A percentile compares a stretch with the other conserved stretches of the same genome.
These are phyloP conservation scores for Talaromyces liani DNA, from an alignment of 495 filamentous ascomycete species.

Conservation along the genomic window DNA sequence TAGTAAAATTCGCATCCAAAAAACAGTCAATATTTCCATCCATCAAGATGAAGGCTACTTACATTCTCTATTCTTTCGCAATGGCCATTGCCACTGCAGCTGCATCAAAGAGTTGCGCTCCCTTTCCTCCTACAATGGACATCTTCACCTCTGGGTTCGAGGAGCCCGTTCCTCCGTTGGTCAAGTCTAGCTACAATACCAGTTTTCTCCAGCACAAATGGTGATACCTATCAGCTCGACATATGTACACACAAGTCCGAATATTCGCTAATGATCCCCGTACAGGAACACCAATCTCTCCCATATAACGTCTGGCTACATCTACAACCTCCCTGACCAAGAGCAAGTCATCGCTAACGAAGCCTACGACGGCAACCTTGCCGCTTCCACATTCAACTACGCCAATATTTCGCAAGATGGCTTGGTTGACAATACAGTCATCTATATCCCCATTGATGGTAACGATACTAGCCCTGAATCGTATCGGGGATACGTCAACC, in stretches of 20 bases:
- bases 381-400: slow-evolving; percentile 23
- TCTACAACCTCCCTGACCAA: slow-evolving; percentile 22
- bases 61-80: background rate
- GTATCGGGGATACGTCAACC: slow-evolving; percentile 16
- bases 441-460: slow-evolving; percentile 10
- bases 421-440: slow-evolving; percentile 20
- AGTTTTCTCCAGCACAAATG: slow-evolving; percentile 26
- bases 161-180: slow-evolving; percentile 20
- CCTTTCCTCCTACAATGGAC: slow-evolving; percentile 14
- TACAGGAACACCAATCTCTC: slow-evolving; percentile 23
- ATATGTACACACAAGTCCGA: background rate
- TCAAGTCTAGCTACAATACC: slow-evolving; percentile 18
- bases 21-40: background rate
- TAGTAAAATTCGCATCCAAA: too few relatives aligned
- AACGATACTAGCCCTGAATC: slow-evolving; percentile 4
- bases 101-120: background rate
- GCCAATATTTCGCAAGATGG: slow-evolving; percentile 20
- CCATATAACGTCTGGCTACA: slow-evolving; percentile 22
- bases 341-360: slow-evolving; percentile 18
- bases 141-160: slow-evolving; percentile 18
- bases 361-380: slow-evolving; percentile 18
- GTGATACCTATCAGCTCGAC: slow-evolving; percentile 2
- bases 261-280: slow-evolving; percentile 1
- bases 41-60: slow-evolving; percentile 1
- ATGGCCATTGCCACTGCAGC: background rate